These are phyloP conservation scores for Torulaspora pretoriensis DNA, from an alignment of 1,139 yeast genomes.

Conservation along the genomic window DNA sequence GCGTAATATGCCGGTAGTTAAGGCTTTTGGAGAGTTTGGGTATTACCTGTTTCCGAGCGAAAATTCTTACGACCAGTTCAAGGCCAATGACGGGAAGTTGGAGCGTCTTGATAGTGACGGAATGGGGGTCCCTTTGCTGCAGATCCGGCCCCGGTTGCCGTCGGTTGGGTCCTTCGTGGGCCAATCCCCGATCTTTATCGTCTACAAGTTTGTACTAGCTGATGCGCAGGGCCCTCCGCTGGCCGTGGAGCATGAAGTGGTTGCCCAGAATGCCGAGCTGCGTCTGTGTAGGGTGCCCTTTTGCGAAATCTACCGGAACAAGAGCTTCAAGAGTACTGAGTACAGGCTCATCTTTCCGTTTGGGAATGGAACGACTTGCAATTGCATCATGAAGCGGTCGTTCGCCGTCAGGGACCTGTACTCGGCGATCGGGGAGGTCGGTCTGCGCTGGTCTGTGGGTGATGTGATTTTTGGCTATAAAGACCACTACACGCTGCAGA, in stretches of 20 bases:
- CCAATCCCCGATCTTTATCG: slow-evolving; percentile 5
- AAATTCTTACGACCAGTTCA: slow-evolving; percentile 17
- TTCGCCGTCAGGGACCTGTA: slow-evolving; percentile 13
- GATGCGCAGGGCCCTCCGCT: slow-evolving; percentile 13
- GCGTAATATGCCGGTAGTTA: slow-evolving; percentile 15
- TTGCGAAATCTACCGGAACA: slow-evolving; percentile 13
- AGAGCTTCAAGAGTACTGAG: not conserved
- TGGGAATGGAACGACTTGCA: not conserved
- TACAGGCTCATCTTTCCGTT: slow-evolving; percentile 7
- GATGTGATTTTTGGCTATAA: slow-evolving; percentile 8
- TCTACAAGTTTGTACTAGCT: slow-evolving; percentile 10
- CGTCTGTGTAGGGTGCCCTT: slow-evolving; percentile 13
- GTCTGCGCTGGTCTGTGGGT: slow-evolving; percentile 17
- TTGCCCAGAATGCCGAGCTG: slow-evolving; percentile 3
- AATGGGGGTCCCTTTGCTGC: slow-evolving; percentile 18
- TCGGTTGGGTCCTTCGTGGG: not conserved
- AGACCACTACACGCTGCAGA: slow-evolving; percentile 14
- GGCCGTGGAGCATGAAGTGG: slow-evolving; percentile 6
- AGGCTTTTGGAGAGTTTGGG: slow-evolving; percentile 9
- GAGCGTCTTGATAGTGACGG: slow-evolving; percentile 12
- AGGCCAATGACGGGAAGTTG: slow-evolving; percentile 4
- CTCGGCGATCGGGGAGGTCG: slow-evolving; percentile 8
- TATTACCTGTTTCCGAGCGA: slow-evolving; percentile 15
- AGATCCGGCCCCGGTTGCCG: slow-evolving; percentile 4
- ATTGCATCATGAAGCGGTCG: slow-evolving; percentile 3